Base-by-base conservation (phyloP, 306 rosid genomes). In the Citrullus mucosospermus region DNA sequence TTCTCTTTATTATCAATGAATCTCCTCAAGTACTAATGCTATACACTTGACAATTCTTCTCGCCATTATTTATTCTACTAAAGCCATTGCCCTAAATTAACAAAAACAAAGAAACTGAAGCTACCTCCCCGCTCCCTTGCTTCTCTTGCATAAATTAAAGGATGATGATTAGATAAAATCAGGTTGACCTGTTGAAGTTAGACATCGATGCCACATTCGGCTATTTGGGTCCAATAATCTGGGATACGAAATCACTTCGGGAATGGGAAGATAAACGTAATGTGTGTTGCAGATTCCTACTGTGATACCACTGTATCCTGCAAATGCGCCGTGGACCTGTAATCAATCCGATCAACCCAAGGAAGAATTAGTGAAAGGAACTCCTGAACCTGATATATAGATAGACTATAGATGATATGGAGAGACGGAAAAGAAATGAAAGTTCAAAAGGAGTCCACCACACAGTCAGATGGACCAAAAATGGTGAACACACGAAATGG, bases 171-270 rank as follows among this genome's bases (percentile, higher is more conserved):
- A 95, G 71, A 88, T 18, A 81, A 95, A 96, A 81, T 96, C 99
- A 5, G 99, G 99, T 84, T 96, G 99, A 80, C 99, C 98, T 0
- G 98, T 96, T 14, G 99, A 96, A 66, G 99, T 96, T 85, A 96
- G 82, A 90, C 98, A 92, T 81, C 97, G 98, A 84, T 92, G 99
- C 99, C 99, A 96, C 99, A 92, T 96, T 85, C 98, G 84, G 76
- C 99, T 92, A 86, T 96, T 96, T 9, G 88, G 97, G 76, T 96
- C 98, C 77, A 96, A 90, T 82, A 86, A 68, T 75, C 98, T 88
- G 30, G 97, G 91, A 80, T 91, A 86, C 22, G 93, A 90, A 83
- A 95, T 95, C 62, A 95, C 99, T 88, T 95, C 98, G 0, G 98
- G 96, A 76, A 96, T 96, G 11, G 99, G 99, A 75, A 95, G 83